Percentiles rank a stretch among this genome's conserved stretches.
These are phyloP conservation scores for Lachnellula willkommii DNA, from an alignment of 2,329 filamentous ascomycete genomes.

Conservation along the genomic window DNA sequence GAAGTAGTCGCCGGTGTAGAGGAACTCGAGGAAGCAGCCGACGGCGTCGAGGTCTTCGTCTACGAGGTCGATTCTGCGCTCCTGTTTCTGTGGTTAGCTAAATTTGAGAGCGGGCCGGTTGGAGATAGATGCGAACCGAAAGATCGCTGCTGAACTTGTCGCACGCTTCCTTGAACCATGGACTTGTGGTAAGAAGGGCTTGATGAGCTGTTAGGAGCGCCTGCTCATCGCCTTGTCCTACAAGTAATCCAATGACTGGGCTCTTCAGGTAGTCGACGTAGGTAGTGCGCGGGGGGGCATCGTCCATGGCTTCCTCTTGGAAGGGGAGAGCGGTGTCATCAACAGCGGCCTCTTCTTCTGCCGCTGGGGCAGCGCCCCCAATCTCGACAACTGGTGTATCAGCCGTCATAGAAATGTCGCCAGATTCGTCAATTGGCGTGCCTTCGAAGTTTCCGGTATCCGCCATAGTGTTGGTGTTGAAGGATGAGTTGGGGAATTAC, in stretches of 20 bases:
- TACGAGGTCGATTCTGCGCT: conserved; percentile 62
- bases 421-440: conserved; percentile 13
- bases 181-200: conserved; percentile 66
- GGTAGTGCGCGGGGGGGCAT: conserved; percentile 20
- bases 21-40: conserved; percentile 74
- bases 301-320: conserved; percentile 20
- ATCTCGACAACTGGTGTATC: conserved; percentile 26
- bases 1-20: conserved; percentile 86
- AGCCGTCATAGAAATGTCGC: conserved; percentile 27
- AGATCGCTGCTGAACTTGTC: conserved; percentile 55
- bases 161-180: conserved; percentile 64
- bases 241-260: conserved; percentile 62
- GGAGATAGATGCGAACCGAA: conserved; percentile 42
- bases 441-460: conserved; percentile 10
- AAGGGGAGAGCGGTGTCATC: conserved; percentile 19
- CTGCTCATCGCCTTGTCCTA: conserved; percentile 55
- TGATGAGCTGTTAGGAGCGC: conserved; percentile 74
- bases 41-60: conserved; percentile 67
- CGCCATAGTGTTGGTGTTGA: conserved; percentile 16
- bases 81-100: conserved; percentile 32
- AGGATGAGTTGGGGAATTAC: background rate
- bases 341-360: conserved; percentile 2
- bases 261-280: conserved; percentile 61
- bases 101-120: background rate
- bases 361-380: conserved; percentile 7